phyloP scores from a whole-genome alignment of 805 yeast genomes.

The Yarrowia sp. region DNA sequence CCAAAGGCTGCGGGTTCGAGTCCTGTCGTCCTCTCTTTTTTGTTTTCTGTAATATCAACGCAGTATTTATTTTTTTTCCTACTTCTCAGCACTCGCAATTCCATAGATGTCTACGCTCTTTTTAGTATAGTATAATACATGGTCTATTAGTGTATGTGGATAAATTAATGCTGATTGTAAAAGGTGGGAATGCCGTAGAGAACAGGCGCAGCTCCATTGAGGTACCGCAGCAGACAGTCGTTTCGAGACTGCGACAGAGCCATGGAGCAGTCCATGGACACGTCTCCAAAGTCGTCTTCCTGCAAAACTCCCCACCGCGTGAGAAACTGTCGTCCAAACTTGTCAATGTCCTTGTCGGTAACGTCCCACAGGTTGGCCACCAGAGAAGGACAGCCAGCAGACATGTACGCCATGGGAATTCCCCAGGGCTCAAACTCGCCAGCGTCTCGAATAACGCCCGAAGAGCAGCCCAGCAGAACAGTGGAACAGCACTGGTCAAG shows the following conservation, averaged over 20 bases:
- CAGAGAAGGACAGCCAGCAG: conserved; percentile 79
- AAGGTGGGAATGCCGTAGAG: conserved; percentile 75
- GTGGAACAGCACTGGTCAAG: conserved; percentile 42
- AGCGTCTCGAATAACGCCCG: conserved; percentile 59
- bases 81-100: neutral
- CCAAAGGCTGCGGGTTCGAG: conserved; percentile 20
- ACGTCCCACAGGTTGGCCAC: conserved; percentile 94
- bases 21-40: conserved; percentile 10
- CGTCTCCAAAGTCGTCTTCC: neutral
- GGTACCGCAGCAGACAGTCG: conserved; percentile 62
- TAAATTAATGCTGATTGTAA: conserved; percentile 18
- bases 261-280: conserved; percentile 31
- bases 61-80: too few species aligned
- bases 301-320: conserved; percentile 61
- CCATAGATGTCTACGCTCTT: neutral
- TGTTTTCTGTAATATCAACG: neutral
- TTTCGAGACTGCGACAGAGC: conserved; percentile 66
- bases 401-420: conserved; percentile 68
- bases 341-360: conserved; percentile 91
- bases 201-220: conserved; percentile 93
- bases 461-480: conserved; percentile 84
- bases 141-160: neutral
- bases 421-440: conserved; percentile 74
- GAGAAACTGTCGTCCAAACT: conserved; percentile 62
- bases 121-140: neutral